Conservation (phyloP, 768 basidiomycete genomes). For the Panaeolus papilionaceus region DNA sequence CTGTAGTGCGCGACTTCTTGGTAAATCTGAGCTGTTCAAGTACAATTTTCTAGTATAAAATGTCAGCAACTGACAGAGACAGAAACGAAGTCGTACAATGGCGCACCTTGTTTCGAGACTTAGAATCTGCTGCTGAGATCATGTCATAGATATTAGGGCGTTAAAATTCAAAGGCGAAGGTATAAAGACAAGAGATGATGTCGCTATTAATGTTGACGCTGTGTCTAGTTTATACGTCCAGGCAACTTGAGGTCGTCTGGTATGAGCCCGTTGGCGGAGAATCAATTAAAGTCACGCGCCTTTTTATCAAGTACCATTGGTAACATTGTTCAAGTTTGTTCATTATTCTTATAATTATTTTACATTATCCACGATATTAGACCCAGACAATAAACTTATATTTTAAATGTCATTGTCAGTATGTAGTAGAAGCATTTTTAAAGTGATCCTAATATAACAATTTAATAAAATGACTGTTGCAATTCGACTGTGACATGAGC, state of each 20-base stretch:
- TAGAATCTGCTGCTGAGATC: conserved; percentile 54
- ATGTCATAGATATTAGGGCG: conserved; percentile 32
- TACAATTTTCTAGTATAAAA: conserved; percentile 42
- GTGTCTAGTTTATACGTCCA: not conserved
- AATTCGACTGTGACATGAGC: not conserved
- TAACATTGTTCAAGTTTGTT: too few species aligned
- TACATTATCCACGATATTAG: too few species aligned
- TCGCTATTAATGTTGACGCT: conserved; percentile 3
- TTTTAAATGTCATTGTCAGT: too few species aligned
- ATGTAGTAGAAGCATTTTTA: too few species aligned
- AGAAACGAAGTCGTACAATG: conserved; percentile 9
- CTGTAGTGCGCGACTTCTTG: conserved; percentile 33
- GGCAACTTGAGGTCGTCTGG: not conserved
- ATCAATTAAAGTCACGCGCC: conserved; percentile 13
- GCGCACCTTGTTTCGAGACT: conserved; percentile 41
- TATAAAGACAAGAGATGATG: not conserved
- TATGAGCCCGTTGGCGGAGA: not conserved
- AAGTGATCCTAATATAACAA: too few species aligned
- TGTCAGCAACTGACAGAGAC: conserved; percentile 16
- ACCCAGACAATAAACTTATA: not conserved
- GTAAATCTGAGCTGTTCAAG: conserved; percentile 55
- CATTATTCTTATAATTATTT: too few species aligned
- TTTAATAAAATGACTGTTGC: too few species aligned
- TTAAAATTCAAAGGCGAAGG: not conserved
- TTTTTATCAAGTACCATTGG: not conserved